Evolutionary conservation across 73 alveolate genomes (phyloP).

Genomic region (Tetrahymena elliotti): DNA sequence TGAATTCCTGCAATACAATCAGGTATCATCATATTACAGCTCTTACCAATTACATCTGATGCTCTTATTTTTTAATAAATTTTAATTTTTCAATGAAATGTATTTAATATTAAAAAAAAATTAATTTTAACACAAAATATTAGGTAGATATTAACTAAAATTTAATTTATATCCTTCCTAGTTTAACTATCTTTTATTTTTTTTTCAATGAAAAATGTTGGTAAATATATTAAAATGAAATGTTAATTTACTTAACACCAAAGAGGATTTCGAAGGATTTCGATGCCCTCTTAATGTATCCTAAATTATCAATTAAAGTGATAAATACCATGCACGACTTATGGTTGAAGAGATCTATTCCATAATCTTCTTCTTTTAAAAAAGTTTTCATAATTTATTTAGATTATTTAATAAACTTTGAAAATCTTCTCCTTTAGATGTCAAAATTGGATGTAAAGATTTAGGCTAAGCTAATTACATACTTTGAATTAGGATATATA

Average conservation of each 20-base stretch:
- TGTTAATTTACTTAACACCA: neutral
- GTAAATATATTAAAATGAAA: no score
- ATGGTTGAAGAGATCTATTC: neutral
- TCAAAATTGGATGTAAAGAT: neutral
- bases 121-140: no score
- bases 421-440: neutral
- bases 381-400: neutral
- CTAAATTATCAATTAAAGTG: neutral
- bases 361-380: neutral
- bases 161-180: no score
- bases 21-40: neutral
- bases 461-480: neutral
- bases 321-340: neutral
- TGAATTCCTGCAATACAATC: neutral
- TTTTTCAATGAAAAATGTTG: no score
- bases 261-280: neutral
- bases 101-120: no score
- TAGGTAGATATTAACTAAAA: no score
- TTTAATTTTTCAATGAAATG: neutral
- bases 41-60: neutral
- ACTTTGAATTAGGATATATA: neutral
- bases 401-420: neutral
- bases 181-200: no score
- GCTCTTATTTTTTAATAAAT: neutral
- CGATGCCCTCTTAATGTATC: neutral